Evolutionary conservation across 1,284 basidiomycete species (phyloP), one percentile per base, ranked within the genome.

Genomic region (Xerocomus amazonicus): DNA sequence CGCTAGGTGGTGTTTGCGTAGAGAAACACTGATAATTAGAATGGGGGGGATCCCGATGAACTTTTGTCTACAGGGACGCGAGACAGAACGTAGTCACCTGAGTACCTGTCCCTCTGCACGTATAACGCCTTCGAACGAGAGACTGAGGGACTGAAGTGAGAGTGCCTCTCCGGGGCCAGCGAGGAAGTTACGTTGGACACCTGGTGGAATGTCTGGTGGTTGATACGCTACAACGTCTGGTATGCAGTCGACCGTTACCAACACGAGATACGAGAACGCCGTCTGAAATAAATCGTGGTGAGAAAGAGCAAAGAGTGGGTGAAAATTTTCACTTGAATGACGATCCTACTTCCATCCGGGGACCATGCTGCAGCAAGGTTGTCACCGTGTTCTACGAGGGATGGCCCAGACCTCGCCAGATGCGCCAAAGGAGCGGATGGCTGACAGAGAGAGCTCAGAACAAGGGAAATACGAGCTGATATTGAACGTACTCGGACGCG

Each of bases 61-160:
- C 12, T 40, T 45, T 28, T 43, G 41, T 48, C 35, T 27, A 44
- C 13, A 39, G 23, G 36, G 42, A 28, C 35, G 42, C 41, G 32
- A 50, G 32, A 37, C 13, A 46, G 43, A 32, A 46, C 32, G 38
- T 67, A 73, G 19, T 29, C 60, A 86, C 80, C 87, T 83, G 46
- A 87, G 65, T 16, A 95, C 73, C 14, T 76, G 75, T 23, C 90
- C 90, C 52, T 92, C 90, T 14, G 89, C 77, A 6, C 83, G 79
- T 52, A 92, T 78, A 19, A 93, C 90, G 1, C 92, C 92, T 63
- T 95, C 92, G 45, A 92, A 82, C 29, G 80, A 77, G 40, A 92
- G 70, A 48, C 72, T 75, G 36, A 89, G 68, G 13, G 80, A 76
- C 48, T 85, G 84, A 41, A 90, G 70, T 0, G 80, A 78, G 7